Base-by-base conservation (phyloP, 306 rosid genomes). In the Malus fusca region DNA sequence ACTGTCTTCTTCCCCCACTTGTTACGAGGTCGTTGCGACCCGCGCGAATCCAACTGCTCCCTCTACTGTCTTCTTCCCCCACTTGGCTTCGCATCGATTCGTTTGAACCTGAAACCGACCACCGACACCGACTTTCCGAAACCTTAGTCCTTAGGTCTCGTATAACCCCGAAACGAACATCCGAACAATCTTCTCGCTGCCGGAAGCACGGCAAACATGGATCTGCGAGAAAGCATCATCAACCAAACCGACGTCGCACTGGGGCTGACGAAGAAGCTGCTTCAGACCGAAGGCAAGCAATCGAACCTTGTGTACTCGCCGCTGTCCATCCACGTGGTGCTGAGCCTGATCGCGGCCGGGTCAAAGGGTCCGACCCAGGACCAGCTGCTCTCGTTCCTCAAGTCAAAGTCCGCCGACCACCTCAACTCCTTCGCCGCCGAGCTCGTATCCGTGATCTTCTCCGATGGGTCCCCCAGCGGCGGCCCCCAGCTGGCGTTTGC, bases 321-420 rank as follows among this genome's bases (percentile, higher is more conserved):
- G 9, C 68, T 88, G 37, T 94, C 96, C 33, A 51, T 94, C 68
- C 91, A 94, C 51, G 85, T 85, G 9, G 87, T 85, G 43, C 84
- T 93, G 0, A 90, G 98, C 88, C 72, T 86, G 33, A 73, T 92
- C 61, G 92, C 95, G 1, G 84, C 95, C 12, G 97, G 90, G 3
- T 90, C 95, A 5, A 83, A 82, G 43, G 98, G 97, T 22, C 80
- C 90, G 76, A 85, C 96, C 2, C 88, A 75, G 30, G 75, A 87
- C 14, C 93, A 94, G 75, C 77, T 92, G 10, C 97, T 94, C 55
- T 77, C 90, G 64, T 94, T 92, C 81, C 98, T 94, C 75, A 86
- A 81, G 76, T 81, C 87, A 46, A 77, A 84, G 17, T 88, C 96
- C 88, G 77, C 71, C 37, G 88, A 88, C 22, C 71, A 81, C 46